Base-by-base conservation (phyloP, 768 basidiomycete genomes). In the Lentinula raphanica region DNA sequence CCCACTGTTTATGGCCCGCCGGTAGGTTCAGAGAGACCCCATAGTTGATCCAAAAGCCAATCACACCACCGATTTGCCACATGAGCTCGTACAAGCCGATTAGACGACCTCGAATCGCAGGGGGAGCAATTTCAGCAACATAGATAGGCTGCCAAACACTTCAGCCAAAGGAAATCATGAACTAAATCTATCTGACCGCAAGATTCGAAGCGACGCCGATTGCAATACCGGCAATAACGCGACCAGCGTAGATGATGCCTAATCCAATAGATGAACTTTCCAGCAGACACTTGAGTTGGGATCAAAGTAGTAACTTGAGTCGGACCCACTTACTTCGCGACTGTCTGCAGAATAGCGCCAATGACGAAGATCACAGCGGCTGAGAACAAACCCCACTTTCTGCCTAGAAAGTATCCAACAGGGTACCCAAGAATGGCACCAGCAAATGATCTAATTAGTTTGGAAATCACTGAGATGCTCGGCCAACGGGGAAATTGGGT, bases 11-110 rank as follows among this genome's bases (percentile, higher is more conserved):
- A 54, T 68, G 69, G 13, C 70, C 66, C 2, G 69, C 40, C 1
- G 59, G 54, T 15, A 74, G 58, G 46, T 73, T 64, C 23, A 65
- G 56, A n/a, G 61, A 69, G n/a, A 70, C 67, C 8, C 72, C 72
- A 59, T 74, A 72, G 54, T 74, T 73, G n/a, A 40, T 40, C 39
- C 39, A 40, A 21, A 40, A 40, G 39, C 77, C 77, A 31, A 75
- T 66, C 15, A 80, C 69, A n/a, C 72, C 74, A 35, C 79, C 80
- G 40, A 75, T 66, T 65, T 81, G 80, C 69, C 75, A 79, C 35
- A 72, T 72, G n/a, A 79, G 63, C 56, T 82, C 79, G 64, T 76
- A 80, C 50, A 77, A 62, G 17, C 80, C 81, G 50, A 78, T 74
- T 21, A 81, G 66, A 35, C 75, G 71, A 27, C 79, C 79, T n/a